phyloP scores from a whole-genome alignment of 1,284 basidiomycete species.

The Leccinum pachyderme region DNA sequence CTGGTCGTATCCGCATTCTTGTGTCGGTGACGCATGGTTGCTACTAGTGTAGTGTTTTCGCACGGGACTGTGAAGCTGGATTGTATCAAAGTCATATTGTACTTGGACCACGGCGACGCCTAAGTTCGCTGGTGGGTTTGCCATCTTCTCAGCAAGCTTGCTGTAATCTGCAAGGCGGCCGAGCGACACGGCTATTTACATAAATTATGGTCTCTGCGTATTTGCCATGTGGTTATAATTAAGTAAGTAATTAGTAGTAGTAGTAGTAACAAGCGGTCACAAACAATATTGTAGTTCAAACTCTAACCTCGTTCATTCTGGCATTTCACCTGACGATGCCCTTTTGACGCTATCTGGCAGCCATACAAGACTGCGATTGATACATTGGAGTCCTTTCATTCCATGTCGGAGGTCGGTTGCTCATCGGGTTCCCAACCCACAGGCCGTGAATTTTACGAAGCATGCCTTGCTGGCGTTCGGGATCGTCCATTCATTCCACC shows the following conservation, averaged over 20 bases:
- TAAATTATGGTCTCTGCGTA: conserved; percentile 24
- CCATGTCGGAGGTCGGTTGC: conserved; percentile 26
- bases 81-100: conserved; percentile 26
- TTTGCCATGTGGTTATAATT: conserved; percentile 26
- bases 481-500: conserved; percentile 57
- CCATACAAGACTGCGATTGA: conserved; percentile 15
- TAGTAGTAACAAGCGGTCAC: conserved; percentile 29
- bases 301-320: conserved; percentile 19
- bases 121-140: conserved; percentile 6
- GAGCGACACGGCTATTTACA: conserved; percentile 28
- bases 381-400: conserved; percentile 18
- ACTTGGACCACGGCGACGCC: conserved; percentile 13
- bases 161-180: conserved; percentile 16
- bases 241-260: conserved; percentile 3
- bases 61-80: conserved; percentile 29
- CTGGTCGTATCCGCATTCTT: conserved; percentile 32
- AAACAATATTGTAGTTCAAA: conserved; percentile 25
- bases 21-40: conserved; percentile 28
- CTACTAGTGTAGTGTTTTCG: conserved; percentile 9
- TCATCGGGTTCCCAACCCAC: conserved; percentile 25
- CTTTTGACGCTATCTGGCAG: conserved; percentile 23
- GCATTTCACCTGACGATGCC: conserved; percentile 23
- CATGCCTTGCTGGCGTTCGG: conserved; percentile 49
- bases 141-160: background rate
- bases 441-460: conserved; percentile 51